A percentile compares a stretch with the other conserved stretches of the same genome.
Evolutionary conservation across 805 yeast genomes (phyloP).

Genomic region (Metschnikowia noctiluminum): DNA sequence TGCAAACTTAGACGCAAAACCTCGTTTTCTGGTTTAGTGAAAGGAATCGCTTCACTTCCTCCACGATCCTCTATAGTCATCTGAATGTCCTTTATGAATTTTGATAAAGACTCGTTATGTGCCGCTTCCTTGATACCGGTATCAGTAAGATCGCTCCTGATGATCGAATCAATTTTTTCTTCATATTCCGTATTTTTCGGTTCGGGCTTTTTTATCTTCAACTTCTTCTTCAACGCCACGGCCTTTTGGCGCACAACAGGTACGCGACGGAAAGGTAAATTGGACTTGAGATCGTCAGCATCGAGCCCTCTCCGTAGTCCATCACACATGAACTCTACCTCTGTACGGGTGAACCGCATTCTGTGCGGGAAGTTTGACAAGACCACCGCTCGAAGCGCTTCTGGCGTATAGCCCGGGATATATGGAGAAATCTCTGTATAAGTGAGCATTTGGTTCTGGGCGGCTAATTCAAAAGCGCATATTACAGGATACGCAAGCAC

Average conservation of each 20-base stretch:
- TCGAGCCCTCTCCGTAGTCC: constrained; percentile 6
- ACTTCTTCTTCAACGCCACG: constrained; percentile 3
- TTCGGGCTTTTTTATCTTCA: constrained; percentile 1
- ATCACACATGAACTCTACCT: constrained; percentile 8
- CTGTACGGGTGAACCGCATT: constrained; percentile 13
- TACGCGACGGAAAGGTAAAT: constrained; percentile 13
- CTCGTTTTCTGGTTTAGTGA: constrained; percentile 27
- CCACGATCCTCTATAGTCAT: constrained; percentile 12
- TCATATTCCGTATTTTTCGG: constrained; percentile 9
- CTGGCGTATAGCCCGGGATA: constrained; percentile 11
- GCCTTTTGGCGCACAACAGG: constrained; percentile 11
- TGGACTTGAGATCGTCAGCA: constrained; percentile 1
- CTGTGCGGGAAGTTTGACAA: constrained; percentile 12
- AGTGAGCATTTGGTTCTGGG: constrained; percentile 7
- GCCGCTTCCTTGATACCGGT: constrained; percentile 17
- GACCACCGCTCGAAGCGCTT: constrained; percentile 8
- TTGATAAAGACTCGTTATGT: constrained; percentile 5
- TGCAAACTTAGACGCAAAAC: constrained; percentile 18
- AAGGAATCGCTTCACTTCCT: constrained; percentile 14
- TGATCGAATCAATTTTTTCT: constrained; percentile 10
- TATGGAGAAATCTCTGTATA: constrained; percentile 4
- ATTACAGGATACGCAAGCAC: constrained; percentile 11
- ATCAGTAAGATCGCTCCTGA: constrained; percentile 19
- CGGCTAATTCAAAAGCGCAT: constrained; percentile 15
- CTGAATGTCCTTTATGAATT: constrained; percentile 11